phyloP scores from a whole-genome alignment of 257 asterid species.

The Scutellaria minor region DNA sequence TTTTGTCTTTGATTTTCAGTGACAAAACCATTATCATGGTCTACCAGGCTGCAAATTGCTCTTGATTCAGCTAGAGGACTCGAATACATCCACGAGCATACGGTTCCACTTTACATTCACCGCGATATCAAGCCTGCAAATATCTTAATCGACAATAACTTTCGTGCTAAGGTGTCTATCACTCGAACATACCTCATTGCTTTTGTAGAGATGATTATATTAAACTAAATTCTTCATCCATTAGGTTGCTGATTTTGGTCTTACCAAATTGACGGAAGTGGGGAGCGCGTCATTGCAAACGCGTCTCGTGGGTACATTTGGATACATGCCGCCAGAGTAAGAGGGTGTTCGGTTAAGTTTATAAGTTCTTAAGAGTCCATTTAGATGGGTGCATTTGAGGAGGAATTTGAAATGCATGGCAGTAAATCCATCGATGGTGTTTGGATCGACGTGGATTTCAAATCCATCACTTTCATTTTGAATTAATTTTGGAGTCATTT shows the following conservation, averaged over 20 bases:
- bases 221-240: background rate
- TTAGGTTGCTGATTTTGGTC: constrained; percentile 94
- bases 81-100: constrained; percentile 92
- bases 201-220: background rate
- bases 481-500: too few species aligned
- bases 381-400: too few species aligned
- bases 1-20: constrained; percentile 33
- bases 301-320: constrained; percentile 85
- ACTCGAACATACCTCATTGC: too few species aligned
- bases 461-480: too few species aligned
- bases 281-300: constrained; percentile 77
- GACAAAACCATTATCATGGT: constrained; percentile 65
- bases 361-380: too few species aligned
- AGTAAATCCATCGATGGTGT: too few species aligned
- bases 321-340: constrained; percentile 94
- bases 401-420: too few species aligned
- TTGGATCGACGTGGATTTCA: too few species aligned
- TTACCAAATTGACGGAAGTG: constrained; percentile 73
- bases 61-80: constrained; percentile 97
- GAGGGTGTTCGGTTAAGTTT: background rate
- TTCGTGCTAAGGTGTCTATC: constrained; percentile 70
- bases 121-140: constrained; percentile 85
- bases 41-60: constrained; percentile 78
- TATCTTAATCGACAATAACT: constrained; percentile 74
- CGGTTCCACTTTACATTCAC: constrained; percentile 85